These are phyloP conservation scores for Mortierella sp. DNA, from an alignment of 371 early-diverging fungal species.

Conservation along the genomic window DNA sequence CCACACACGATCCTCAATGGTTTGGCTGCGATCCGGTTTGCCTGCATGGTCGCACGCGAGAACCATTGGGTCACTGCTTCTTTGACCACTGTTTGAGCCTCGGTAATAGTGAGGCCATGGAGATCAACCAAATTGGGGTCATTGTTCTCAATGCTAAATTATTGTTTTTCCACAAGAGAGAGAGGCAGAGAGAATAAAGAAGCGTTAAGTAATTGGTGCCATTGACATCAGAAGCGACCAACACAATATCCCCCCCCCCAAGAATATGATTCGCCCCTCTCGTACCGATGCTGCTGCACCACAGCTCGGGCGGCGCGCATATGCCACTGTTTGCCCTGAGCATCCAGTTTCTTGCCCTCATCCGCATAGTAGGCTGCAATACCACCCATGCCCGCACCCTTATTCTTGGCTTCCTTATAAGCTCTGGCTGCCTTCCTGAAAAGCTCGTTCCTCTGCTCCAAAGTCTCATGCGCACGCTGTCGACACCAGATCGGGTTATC, in stretches of 20 bases:
- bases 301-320: slow-evolving; percentile 79
- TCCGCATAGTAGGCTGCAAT: slow-evolving; percentile 77
- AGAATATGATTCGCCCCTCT: neutral
- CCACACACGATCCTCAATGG: slow-evolving; percentile 76
- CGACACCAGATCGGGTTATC: slow-evolving; percentile 73
- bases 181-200: neutral
- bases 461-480: slow-evolving; percentile 59
- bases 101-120: slow-evolving; percentile 74
- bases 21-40: slow-evolving; percentile 56
- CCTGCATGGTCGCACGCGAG: slow-evolving; percentile 64
- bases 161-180: slow-evolving; percentile 8
- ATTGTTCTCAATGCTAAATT: slow-evolving; percentile 59
- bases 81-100: slow-evolving; percentile 68
- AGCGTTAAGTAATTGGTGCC: neutral
- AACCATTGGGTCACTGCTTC: slow-evolving; percentile 76
- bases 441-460: slow-evolving; percentile 69
- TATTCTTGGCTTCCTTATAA: slow-evolving; percentile 62
- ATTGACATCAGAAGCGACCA: neutral
- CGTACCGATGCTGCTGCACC: slow-evolving; percentile 64
- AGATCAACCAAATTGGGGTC: slow-evolving; percentile 74
- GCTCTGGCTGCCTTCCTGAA: slow-evolving; percentile 73
- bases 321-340: slow-evolving; percentile 72
- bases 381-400: slow-evolving; percentile 68
- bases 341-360: slow-evolving; percentile 71
- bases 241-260: no score